phyloP scores from a whole-genome alignment of 2,329 filamentous ascomycete species.

The Trichophyton verrucosum region DNA sequence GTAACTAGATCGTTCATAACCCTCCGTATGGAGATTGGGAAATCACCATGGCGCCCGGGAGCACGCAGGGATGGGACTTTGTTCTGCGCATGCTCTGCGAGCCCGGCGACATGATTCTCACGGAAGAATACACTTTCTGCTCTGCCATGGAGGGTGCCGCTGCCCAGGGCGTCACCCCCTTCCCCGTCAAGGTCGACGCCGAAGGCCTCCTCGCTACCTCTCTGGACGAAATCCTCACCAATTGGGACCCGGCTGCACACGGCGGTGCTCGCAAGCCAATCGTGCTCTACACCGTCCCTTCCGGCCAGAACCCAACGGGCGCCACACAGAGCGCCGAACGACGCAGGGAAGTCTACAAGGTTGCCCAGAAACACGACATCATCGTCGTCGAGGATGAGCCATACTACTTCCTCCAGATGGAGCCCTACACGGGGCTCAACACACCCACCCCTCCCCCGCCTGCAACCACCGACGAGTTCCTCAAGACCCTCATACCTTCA shows the following conservation, averaged over 20 bases:
- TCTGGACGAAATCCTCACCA: slow-evolving; percentile 51
- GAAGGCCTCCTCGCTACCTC: slow-evolving; percentile 51
- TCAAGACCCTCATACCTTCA: slow-evolving; percentile 59
- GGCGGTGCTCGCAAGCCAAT: slow-evolving; percentile 50
- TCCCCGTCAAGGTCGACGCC: slow-evolving; percentile 52
- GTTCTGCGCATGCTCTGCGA: slow-evolving; percentile 68
- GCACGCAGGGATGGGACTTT: slow-evolving; percentile 75
- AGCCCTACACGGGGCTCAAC: slow-evolving; percentile 52
- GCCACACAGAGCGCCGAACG: slow-evolving; percentile 61
- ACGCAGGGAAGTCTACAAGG: slow-evolving; percentile 58
- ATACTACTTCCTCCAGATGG: slow-evolving; percentile 84
- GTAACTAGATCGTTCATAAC: slow-evolving; percentile 53
- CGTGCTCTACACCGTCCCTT: slow-evolving; percentile 60
- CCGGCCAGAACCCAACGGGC: slow-evolving; percentile 84
- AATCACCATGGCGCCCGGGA: slow-evolving; percentile 70
- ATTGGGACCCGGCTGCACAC: slow-evolving; percentile 49
- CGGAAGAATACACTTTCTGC: slow-evolving; percentile 85
- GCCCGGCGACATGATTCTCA: slow-evolving; percentile 64
- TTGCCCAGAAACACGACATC: slow-evolving; percentile 73
- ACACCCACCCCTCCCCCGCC: slow-evolving; percentile 44
- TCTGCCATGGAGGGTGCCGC: slow-evolving; percentile 56
- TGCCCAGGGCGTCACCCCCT: slow-evolving; percentile 50
- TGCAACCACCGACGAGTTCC: slow-evolving; percentile 56
- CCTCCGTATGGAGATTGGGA: slow-evolving; percentile 88
- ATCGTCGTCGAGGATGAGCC: slow-evolving; percentile 87